phyloP scores from a whole-genome alignment of 1,284 basidiomycete species.

The Ganoderma sinense region DNA sequence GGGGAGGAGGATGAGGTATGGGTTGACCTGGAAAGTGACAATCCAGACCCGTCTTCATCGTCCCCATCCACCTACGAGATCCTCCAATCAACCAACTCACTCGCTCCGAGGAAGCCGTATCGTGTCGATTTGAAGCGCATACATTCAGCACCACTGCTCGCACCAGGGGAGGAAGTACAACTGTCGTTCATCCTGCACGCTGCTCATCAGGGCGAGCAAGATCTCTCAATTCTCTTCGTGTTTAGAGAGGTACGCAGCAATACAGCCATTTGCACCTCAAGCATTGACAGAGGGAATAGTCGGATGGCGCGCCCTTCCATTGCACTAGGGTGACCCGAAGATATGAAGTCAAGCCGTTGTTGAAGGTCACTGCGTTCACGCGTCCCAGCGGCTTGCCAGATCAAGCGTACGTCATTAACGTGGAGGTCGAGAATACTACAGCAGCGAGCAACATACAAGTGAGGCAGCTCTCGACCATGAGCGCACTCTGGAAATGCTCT shows the following conservation, averaged over 20 bases:
- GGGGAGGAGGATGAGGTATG: constrained; percentile 70
- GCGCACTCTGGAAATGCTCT: constrained; percentile 68
- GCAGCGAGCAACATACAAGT: constrained; percentile 53
- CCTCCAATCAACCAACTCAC: constrained; percentile 61
- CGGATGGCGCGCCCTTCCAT: constrained; percentile 56
- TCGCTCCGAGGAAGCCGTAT: constrained; percentile 56
- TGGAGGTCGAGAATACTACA: constrained; percentile 64
- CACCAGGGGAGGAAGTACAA: constrained; percentile 55
- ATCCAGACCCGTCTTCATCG: constrained; percentile 23
- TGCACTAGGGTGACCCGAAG: constrained; percentile 60
- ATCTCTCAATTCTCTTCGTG: constrained; percentile 68
- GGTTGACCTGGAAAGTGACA: constrained; percentile 42
- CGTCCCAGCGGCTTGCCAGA: constrained; percentile 58
- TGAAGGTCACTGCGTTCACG: constrained; percentile 57
- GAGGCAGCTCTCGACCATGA: constrained; percentile 65
- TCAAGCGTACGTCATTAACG: constrained; percentile 59
- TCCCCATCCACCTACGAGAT: constrained; percentile 40
- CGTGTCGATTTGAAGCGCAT: constrained; percentile 50
- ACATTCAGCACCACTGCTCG: constrained; percentile 46
- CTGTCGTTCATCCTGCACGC: constrained; percentile 63
- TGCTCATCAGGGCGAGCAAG: constrained; percentile 52
- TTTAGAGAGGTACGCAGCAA: constrained; percentile 68
- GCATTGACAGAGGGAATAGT: constrained; percentile 41
- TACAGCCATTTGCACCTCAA: background rate
- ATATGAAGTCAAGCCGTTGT: constrained; percentile 64